phyloP scores from a whole-genome alignment of 345 rosid species.

The Moricandia moricandioides region DNA sequence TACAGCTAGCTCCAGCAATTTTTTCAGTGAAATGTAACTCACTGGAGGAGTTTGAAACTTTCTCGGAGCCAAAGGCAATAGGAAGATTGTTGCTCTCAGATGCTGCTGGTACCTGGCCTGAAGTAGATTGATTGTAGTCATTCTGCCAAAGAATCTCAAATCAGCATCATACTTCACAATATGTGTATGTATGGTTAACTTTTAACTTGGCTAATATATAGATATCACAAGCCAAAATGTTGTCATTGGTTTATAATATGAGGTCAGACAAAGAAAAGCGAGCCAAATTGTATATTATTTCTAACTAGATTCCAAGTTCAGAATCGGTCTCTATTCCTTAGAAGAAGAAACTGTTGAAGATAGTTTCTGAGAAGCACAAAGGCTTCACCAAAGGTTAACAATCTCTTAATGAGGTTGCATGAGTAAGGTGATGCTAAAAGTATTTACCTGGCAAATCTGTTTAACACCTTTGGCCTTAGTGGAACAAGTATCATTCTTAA shows the following conservation, averaged over 20 bases:
- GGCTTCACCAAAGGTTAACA: neutral
- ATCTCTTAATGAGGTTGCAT: neutral
- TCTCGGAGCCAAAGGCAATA: slow-evolving; percentile 38
- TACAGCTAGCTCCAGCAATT: slow-evolving; percentile 36
- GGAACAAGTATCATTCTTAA: slow-evolving; percentile 47
- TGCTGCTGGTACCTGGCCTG: slow-evolving; percentile 49
- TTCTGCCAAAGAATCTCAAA: slow-evolving; percentile 43
- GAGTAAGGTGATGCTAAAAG: neutral
- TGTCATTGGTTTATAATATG: neutral
- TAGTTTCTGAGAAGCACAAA: neutral
- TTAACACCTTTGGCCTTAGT: slow-evolving; percentile 40
- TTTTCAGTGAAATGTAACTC: slow-evolving; percentile 47
- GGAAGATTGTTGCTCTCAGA: slow-evolving; percentile 57
- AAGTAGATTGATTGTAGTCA: slow-evolving; percentile 39
- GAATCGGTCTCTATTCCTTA: neutral
- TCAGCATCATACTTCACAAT: neutral
- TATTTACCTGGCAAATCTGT: slow-evolving; percentile 40
- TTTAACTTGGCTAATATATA: neutral
- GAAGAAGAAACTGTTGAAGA: neutral
- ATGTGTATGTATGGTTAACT: neutral
- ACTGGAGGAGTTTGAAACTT: slow-evolving; percentile 37
- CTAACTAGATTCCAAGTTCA: neutral
- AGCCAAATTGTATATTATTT: neutral
- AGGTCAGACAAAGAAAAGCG: neutral
- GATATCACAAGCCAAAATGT: neutral